Conservation (phyloP, 2,329 filamentous ascomycete genomes). For the Erysiphe pulchra region DNA sequence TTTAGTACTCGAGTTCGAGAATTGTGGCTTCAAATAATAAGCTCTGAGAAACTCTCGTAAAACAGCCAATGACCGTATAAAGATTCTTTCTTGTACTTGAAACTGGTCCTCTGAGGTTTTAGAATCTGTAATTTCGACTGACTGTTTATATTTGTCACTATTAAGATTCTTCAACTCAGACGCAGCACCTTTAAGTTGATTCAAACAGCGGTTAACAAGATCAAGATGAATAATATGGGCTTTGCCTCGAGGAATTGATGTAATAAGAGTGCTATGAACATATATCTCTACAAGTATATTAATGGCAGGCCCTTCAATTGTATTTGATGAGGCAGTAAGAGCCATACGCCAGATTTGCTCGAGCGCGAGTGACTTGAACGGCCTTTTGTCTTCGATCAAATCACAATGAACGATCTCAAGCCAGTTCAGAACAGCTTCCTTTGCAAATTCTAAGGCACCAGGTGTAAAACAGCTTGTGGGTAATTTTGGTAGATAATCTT, state of each 20-base stretch:
- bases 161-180: constrained; percentile 24
- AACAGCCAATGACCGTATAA: constrained; percentile 42
- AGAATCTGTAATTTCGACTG: constrained; percentile 27
- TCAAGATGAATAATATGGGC: constrained; percentile 36
- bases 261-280: constrained; percentile 28
- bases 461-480: constrained; percentile 30
- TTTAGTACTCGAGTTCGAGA: constrained; percentile 30
- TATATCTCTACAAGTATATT: constrained; percentile 50
- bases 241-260: constrained; percentile 21
- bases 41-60: constrained; percentile 40
- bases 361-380: constrained; percentile 25
- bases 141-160: constrained; percentile 18
- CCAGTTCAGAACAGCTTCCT: constrained; percentile 22
- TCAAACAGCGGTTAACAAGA: constrained; percentile 48
- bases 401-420: constrained; percentile 22
- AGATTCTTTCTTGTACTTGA: constrained; percentile 31
- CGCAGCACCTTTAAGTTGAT: constrained; percentile 40
- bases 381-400: constrained; percentile 24
- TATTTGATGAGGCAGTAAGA: constrained; percentile 35
- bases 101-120: constrained; percentile 22
- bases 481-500: constrained; percentile 29
- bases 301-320: constrained; percentile 43
- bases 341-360: constrained; percentile 72
- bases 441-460: constrained; percentile 37
- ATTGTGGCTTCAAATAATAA: constrained; percentile 31